phyloP scores from a whole-genome alignment of 2,329 filamentous ascomycete species.

The Ophioceras dolichostomum region DNA sequence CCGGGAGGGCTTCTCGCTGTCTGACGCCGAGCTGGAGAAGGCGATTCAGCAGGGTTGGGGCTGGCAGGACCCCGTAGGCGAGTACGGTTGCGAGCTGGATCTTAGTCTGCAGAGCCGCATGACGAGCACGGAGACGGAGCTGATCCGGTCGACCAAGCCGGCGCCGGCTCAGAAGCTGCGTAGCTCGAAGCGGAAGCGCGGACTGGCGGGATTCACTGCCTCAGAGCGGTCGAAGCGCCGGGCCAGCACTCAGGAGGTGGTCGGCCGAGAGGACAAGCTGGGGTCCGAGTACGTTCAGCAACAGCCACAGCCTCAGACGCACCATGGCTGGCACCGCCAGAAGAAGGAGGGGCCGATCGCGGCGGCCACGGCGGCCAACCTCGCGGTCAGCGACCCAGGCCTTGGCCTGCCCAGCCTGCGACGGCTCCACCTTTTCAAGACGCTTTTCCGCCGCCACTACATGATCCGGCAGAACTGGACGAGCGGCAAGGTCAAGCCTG shows the following conservation, averaged over 20 bases:
- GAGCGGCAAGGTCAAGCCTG: constrained; percentile 68
- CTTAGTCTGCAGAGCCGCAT: constrained; percentile 48
- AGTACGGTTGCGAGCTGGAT: constrained; percentile 69
- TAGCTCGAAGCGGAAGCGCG: constrained; percentile 44
- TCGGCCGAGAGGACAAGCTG: constrained; percentile 27
- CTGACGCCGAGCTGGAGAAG: constrained; percentile 69
- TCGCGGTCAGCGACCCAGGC: constrained; percentile 70
- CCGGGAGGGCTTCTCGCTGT: constrained; percentile 65
- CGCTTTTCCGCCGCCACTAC: constrained; percentile 84
- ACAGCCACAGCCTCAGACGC: too few relatives aligned
- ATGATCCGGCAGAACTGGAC: constrained; percentile 92
- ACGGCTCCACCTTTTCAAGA: constrained; percentile 88
- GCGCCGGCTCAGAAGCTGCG: constrained; percentile 24
- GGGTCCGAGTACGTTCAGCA: too few relatives aligned
- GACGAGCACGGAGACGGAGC: constrained; percentile 39
- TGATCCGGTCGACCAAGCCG: constrained; percentile 27
- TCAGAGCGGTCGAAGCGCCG: constrained; percentile 42
- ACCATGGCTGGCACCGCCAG: constrained; percentile 34
- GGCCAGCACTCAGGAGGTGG: constrained; percentile 33
- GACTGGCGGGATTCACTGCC: constrained; percentile 27
- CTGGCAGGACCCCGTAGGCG: constrained; percentile 78
- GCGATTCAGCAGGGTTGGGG: constrained; percentile 92
- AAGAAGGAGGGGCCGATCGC: constrained; percentile 74
- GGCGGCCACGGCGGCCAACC: constrained; percentile 71
- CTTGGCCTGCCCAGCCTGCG: constrained; percentile 68